Evolutionary conservation across 1,284 basidiomycete genomes (phyloP).

Genomic region (Malassezia yamatoensis): DNA sequence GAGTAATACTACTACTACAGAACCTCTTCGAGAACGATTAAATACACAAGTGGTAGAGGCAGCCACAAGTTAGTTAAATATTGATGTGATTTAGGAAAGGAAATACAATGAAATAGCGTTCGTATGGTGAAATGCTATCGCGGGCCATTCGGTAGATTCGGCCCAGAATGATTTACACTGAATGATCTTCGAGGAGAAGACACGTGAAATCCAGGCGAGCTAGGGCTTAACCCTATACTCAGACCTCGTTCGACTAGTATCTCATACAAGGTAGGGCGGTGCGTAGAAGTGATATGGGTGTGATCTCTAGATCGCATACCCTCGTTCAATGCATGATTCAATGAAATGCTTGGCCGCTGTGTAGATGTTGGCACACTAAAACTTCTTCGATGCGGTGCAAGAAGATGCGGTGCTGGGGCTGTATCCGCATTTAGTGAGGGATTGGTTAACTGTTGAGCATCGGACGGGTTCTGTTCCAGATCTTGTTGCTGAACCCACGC

Average conservation of each 20-base stretch:
- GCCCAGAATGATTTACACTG: neutral
- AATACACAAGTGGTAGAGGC: too few species aligned
- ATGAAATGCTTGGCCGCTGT: conserved; percentile 18
- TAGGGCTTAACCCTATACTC: conserved; percentile 39
- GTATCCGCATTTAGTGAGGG: neutral
- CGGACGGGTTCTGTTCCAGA: too few species aligned
- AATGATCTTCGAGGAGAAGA: conserved; percentile 13
- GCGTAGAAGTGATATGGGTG: conserved; percentile 14
- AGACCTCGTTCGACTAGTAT: conserved; percentile 38
- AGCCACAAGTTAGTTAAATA: too few species aligned
- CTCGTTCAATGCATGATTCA: conserved; percentile 23
- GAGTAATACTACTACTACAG: too few species aligned
- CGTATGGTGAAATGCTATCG: neutral
- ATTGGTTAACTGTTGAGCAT: neutral
- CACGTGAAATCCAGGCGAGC: conserved; percentile 43
- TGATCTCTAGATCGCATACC: conserved; percentile 2
- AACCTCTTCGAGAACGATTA: too few species aligned
- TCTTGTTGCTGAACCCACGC: conserved; percentile 1
- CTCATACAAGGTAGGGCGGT: conserved; percentile 10
- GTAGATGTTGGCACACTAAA: neutral
- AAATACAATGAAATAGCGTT: too few species aligned
- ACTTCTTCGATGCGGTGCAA: neutral
- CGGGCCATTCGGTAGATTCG: too few species aligned
- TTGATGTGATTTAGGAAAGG: too few species aligned
- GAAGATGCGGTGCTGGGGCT: neutral